These are phyloP conservation scores for Fusarium haematococcum DNA, from an alignment of 2,329 filamentous ascomycete species.

Conservation along the genomic window DNA sequence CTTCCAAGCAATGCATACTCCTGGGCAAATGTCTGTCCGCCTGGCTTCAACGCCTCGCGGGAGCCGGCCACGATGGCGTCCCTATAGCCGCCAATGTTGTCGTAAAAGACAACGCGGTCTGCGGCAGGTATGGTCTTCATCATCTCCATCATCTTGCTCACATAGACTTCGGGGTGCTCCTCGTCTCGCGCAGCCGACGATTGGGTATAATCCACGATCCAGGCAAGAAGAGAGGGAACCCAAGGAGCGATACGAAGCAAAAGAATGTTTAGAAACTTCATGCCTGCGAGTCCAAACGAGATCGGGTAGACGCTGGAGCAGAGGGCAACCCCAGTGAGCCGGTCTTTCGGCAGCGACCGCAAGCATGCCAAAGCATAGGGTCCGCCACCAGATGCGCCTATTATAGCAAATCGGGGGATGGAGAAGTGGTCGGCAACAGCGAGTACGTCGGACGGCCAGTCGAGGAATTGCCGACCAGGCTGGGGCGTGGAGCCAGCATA, in stretches of 20 bases:
- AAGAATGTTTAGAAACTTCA: background rate
- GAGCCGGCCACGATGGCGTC: background rate
- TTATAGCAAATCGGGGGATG: slow-evolving; percentile 46
- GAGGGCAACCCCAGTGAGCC: slow-evolving; percentile 52
- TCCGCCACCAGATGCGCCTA: slow-evolving; percentile 52
- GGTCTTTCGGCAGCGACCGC: slow-evolving; percentile 42
- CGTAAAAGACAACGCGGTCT: background rate
- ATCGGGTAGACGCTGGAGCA: slow-evolving; percentile 33
- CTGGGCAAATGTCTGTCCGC: slow-evolving; percentile 19
- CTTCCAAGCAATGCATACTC: slow-evolving; percentile 45
- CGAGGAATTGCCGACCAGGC: slow-evolving; percentile 45
- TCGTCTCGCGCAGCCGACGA: background rate
- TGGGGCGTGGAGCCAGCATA: slow-evolving; percentile 54
- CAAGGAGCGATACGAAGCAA: background rate
- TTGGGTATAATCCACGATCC: background rate
- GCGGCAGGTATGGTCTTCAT: background rate
- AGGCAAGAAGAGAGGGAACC: background rate
- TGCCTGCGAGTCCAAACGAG: slow-evolving; percentile 35
- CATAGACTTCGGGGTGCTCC: background rate
- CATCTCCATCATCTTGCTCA: background rate
- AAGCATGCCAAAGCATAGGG: slow-evolving; percentile 53
- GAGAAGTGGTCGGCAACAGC: slow-evolving; percentile 43
- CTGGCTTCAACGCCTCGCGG: background rate
- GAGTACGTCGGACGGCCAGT: slow-evolving; percentile 51
- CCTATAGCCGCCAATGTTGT: background rate